These are phyloP conservation scores for Thielaviopsis punctulata DNA, from an alignment of 2,329 filamentous ascomycete genomes.

Conservation along the genomic window DNA sequence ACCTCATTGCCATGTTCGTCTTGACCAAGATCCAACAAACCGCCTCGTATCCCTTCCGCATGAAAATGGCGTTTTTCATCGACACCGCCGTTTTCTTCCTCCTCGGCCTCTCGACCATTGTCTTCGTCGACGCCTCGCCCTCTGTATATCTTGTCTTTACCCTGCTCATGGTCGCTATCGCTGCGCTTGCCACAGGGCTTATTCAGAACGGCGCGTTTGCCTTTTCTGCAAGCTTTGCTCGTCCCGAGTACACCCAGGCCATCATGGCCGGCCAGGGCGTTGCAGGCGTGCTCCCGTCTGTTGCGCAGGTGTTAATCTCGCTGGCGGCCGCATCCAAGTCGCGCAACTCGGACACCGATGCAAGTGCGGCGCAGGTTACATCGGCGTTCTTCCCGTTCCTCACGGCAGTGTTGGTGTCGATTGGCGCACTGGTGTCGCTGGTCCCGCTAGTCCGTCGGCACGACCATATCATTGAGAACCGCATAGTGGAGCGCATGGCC, in stretches of 20 bases:
- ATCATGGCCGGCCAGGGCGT: constrained; percentile 92
- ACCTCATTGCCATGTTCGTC: constrained; percentile 56
- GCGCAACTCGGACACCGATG: constrained; percentile 19
- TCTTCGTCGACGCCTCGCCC: constrained; percentile 45
- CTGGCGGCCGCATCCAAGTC: constrained; percentile 27
- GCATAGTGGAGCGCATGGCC: constrained; percentile 30
- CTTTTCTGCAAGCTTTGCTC: constrained; percentile 70
- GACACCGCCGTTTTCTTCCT: constrained; percentile 63
- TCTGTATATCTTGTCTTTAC: constrained; percentile 62
- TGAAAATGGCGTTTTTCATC: constrained; percentile 57
- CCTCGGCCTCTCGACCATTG: constrained; percentile 61
- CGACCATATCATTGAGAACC: constrained; percentile 32
- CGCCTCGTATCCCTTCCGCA: constrained; percentile 78
- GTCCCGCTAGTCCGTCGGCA: constrained; percentile 51
- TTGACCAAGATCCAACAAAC: constrained; percentile 65
- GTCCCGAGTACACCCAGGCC: constrained; percentile 80
- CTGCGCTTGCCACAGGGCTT: constrained; percentile 65
- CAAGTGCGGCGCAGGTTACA: constrained; percentile 27
- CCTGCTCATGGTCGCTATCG: constrained; percentile 62
- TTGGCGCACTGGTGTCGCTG: constrained; percentile 54
- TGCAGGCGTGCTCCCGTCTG: constrained; percentile 73
- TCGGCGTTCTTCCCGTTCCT: constrained; percentile 85
- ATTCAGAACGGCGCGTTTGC: constrained; percentile 92
- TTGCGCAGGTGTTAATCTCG: constrained; percentile 75
- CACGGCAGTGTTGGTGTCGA: constrained; percentile 64